These are phyloP conservation scores for Sarocladium kiliense DNA, from an alignment of 2,329 filamentous ascomycete genomes.

Conservation along the genomic window DNA sequence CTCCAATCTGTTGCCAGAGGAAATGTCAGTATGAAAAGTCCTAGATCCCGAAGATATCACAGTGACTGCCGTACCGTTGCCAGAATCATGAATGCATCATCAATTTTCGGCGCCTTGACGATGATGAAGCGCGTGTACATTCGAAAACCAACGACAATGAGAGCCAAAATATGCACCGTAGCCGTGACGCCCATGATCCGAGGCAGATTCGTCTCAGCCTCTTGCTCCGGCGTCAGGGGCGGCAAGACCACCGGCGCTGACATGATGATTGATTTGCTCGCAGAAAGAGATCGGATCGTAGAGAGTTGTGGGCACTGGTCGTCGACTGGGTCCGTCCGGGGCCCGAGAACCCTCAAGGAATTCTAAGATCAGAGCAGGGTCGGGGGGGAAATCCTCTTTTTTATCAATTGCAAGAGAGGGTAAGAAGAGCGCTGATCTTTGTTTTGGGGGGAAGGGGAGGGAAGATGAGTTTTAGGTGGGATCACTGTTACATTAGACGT, in stretches of 20 bases:
- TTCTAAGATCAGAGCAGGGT: not conserved
- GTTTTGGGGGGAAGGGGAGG: not conserved
- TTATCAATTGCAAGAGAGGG: not conserved
- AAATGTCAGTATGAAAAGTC: not conserved
- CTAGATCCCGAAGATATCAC: not conserved
- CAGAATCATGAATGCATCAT: constrained; percentile 15
- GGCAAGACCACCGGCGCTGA: not conserved
- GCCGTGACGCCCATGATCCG: constrained; percentile 13
- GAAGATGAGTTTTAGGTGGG: not conserved
- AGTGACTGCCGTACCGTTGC: constrained; percentile 8
- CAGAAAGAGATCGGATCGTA: not conserved
- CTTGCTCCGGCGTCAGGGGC: constrained; percentile 9
- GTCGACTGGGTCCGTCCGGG: not conserved
- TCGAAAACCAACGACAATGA: constrained; percentile 9
- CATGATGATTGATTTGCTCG: not conserved
- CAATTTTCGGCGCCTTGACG: constrained; percentile 12
- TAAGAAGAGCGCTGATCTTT: not conserved
- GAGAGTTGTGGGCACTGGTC: not conserved
- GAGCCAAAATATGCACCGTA: constrained; percentile 11
- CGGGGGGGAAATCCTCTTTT: not conserved
- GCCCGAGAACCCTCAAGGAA: not conserved
- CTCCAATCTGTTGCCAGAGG: constrained; percentile 9
- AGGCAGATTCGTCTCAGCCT: constrained; percentile 13
- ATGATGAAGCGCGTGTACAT: constrained; percentile 13
- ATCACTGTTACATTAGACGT: not conserved